phyloP scores from a whole-genome alignment of 1,139 yeast genomes.

The Taiozyma onychis region DNA sequence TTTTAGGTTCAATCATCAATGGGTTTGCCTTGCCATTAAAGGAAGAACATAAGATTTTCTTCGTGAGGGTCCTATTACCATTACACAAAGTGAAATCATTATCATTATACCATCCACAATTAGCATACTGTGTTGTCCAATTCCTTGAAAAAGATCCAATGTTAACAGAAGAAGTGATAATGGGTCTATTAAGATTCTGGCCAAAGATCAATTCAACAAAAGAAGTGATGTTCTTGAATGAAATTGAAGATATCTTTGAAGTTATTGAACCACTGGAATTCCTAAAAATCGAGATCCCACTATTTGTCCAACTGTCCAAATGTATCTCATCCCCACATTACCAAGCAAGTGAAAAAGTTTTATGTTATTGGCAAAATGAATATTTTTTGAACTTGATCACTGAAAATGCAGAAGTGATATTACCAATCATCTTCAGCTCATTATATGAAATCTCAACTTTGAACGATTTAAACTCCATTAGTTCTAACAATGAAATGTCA shows the following conservation, averaged over 20 bases:
- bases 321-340: conserved; percentile 95
- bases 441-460: conserved; percentile 66
- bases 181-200: conserved; percentile 93
- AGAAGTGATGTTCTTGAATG: conserved; percentile 93
- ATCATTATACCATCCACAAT: conserved; percentile 89
- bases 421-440: conserved; percentile 89
- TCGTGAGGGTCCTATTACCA: conserved; percentile 86
- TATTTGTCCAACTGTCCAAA: conserved; percentile 89
- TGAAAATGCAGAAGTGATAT: conserved; percentile 84
- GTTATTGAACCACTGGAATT: conserved; percentile 94
- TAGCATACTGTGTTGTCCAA: conserved; percentile 95
- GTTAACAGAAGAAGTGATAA: conserved; percentile 88
- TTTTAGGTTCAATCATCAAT: conserved; percentile 91
- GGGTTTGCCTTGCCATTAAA: conserved; percentile 97
- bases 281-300: conserved; percentile 85
- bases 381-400: conserved; percentile 86
- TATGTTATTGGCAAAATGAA: conserved; percentile 93
- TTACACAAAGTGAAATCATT: conserved; percentile 87
- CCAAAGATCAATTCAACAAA: conserved; percentile 94
- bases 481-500: conserved; percentile 38
- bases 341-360: conserved; percentile 94
- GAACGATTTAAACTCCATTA: conserved; percentile 24
- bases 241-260: conserved; percentile 93
- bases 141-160: conserved; percentile 90
- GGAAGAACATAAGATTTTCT: conserved; percentile 91